Conservation (phyloP, 139 green algal genomes). For the Ettlia oleoabundans region DNA sequence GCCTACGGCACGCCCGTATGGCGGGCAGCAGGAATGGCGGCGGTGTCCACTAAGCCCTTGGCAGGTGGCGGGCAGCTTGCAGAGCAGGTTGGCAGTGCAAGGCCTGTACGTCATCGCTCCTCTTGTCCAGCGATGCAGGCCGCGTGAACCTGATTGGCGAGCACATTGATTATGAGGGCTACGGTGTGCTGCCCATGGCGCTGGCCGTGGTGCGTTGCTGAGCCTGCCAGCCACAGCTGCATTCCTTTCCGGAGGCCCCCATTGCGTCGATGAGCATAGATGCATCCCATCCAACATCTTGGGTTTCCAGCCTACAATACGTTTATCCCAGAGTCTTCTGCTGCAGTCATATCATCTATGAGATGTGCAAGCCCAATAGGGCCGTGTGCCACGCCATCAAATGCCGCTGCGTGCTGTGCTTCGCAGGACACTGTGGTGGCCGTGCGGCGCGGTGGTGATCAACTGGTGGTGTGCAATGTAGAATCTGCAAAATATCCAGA, state of each 20-base stretch:
- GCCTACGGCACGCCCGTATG: too few relatives aligned
- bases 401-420: too few relatives aligned
- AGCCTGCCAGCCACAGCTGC: not conserved
- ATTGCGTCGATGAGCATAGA: too few relatives aligned
- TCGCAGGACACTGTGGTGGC: slow-evolving; percentile 47
- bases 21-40: too few relatives aligned
- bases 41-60: too few relatives aligned
- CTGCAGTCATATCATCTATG: too few relatives aligned
- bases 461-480: slow-evolving; percentile 82
- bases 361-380: too few relatives aligned
- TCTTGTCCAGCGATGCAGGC: slow-evolving; percentile 62
- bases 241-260: not conserved
- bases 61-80: not conserved
- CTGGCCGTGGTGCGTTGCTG: slow-evolving; percentile 73
- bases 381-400: too few relatives aligned
- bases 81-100: not conserved
- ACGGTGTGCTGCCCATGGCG: slow-evolving; percentile 98
- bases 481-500: slow-evolving; percentile 75
- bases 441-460: slow-evolving; percentile 54
- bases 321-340: too few relatives aligned
- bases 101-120: not conserved
- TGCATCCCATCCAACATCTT: too few relatives aligned
- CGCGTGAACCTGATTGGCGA: slow-evolving; percentile 98
- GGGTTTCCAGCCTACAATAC: too few relatives aligned
- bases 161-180: slow-evolving; percentile 98